Evolutionary conservation across 805 yeast species (phyloP).

Genomic region (Hagleromyces aurorensis): DNA sequence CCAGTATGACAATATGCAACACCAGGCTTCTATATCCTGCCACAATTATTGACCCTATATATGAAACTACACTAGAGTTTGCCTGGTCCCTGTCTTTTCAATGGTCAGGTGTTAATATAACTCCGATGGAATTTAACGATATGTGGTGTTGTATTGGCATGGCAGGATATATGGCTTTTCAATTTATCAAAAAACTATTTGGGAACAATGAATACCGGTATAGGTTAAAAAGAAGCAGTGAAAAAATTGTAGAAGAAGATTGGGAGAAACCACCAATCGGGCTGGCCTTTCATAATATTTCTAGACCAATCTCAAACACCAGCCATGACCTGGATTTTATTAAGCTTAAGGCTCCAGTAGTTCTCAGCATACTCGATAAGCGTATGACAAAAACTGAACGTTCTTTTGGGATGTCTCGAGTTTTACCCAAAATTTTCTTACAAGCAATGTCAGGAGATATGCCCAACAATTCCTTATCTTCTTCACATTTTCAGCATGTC

Average conservation of each 20-base stretch:
- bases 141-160: conserved; percentile 88
- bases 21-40: conserved; percentile 64
- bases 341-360: conserved; percentile 75
- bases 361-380: conserved; percentile 73
- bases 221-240: conserved; percentile 55
- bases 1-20: conserved; percentile 49
- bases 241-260: conserved; percentile 63
- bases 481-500: conserved; percentile 82
- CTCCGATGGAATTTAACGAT: conserved; percentile 72
- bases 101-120: conserved; percentile 89
- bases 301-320: conserved; percentile 26
- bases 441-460: conserved; percentile 96
- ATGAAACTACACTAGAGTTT: conserved; percentile 56
- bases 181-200: conserved; percentile 60
- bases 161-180: conserved; percentile 71
- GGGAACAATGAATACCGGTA: conserved; percentile 80
- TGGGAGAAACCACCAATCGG: conserved; percentile 79
- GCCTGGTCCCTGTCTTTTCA: conserved; percentile 73
- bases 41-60: conserved; percentile 69
- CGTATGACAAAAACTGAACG: conserved; percentile 95
- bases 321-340: conserved; percentile 55
- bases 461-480: conserved; percentile 65
- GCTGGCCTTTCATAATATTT: conserved; percentile 37
- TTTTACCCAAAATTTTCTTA: conserved; percentile 79
- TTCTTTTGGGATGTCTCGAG: conserved; percentile 86